These are phyloP conservation scores for Phialophora tarda DNA, from an alignment of 2,329 filamentous ascomycete genomes.

Conservation along the genomic window DNA sequence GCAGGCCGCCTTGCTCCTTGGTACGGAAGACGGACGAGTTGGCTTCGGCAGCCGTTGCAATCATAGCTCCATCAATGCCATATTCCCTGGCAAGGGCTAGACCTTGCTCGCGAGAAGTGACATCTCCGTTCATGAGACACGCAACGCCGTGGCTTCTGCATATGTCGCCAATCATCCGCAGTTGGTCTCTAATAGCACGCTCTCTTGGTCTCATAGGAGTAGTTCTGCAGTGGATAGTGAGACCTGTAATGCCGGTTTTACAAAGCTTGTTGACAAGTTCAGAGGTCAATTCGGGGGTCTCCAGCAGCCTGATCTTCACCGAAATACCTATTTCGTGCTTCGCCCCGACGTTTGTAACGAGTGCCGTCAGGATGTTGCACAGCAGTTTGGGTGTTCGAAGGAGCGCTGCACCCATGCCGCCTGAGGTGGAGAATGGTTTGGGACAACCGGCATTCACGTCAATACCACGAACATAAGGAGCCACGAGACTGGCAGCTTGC, in stretches of 20 bases:
- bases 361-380: constrained; percentile 77
- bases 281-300: constrained; percentile 76
- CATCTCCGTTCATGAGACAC: constrained; percentile 95
- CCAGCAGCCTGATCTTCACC: constrained; percentile 91
- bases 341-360: constrained; percentile 77
- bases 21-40: constrained; percentile 87
- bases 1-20: constrained; percentile 70
- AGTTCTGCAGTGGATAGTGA: constrained; percentile 91
- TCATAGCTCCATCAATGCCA: constrained; percentile 95
- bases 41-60: constrained; percentile 87
- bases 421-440: constrained; percentile 91
- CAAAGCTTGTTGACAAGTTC: constrained; percentile 77
- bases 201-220: constrained; percentile 94
- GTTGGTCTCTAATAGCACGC: constrained; percentile 80
- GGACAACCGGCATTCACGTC: constrained; percentile 98
- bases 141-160: constrained; percentile 87
- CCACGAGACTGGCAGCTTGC: constrained; percentile 80
- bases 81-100: constrained; percentile 74
- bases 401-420: constrained; percentile 94
- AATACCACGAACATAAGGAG: constrained; percentile 86
- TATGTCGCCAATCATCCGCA: constrained; percentile 79
- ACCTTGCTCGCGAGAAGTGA: constrained; percentile 75
- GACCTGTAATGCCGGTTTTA: constrained; percentile 84
- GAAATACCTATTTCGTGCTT: constrained; percentile 89
- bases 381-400: constrained; percentile 83